Evolutionary conservation across 768 basidiomycete species (phyloP).

Genomic region (Suillus subalutaceus): DNA sequence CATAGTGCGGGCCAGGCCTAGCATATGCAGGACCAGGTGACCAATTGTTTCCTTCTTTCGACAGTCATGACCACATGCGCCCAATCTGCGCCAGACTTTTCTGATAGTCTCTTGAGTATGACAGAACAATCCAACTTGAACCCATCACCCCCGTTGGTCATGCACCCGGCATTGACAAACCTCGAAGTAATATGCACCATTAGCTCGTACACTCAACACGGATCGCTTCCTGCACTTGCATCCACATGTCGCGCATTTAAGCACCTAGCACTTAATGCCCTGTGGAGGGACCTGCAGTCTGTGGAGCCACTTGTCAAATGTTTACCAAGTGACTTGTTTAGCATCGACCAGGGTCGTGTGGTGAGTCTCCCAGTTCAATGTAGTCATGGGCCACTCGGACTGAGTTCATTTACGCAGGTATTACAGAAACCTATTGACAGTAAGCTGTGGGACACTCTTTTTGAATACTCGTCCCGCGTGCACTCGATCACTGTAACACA

Average conservation of each 20-base stretch:
- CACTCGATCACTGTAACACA: conserved; percentile 20
- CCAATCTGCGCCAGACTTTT: too few relatives aligned
- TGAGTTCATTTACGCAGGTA: background rate
- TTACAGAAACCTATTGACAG: background rate
- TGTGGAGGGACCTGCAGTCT: background rate
- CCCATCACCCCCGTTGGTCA: background rate
- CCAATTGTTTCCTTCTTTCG: too few relatives aligned
- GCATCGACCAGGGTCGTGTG: background rate
- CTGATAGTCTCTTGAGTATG: background rate
- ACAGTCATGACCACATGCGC: too few relatives aligned
- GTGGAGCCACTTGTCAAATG: background rate
- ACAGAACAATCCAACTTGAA: background rate
- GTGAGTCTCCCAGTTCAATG: background rate
- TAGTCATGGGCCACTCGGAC: background rate
- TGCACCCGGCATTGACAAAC: background rate
- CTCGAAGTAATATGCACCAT: background rate
- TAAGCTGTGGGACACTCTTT: conserved; percentile 22
- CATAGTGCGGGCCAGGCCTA: too few relatives aligned
- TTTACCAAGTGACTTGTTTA: background rate
- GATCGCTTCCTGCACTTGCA: background rate
- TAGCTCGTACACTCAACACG: background rate
- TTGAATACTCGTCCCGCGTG: conserved; percentile 21
- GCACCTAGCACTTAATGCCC: background rate
- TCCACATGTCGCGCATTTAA: background rate
- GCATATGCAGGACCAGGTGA: too few relatives aligned